Evolutionary conservation across 306 rosid genomes (phyloP).

Genomic region (Quercus bicolor): DNA sequence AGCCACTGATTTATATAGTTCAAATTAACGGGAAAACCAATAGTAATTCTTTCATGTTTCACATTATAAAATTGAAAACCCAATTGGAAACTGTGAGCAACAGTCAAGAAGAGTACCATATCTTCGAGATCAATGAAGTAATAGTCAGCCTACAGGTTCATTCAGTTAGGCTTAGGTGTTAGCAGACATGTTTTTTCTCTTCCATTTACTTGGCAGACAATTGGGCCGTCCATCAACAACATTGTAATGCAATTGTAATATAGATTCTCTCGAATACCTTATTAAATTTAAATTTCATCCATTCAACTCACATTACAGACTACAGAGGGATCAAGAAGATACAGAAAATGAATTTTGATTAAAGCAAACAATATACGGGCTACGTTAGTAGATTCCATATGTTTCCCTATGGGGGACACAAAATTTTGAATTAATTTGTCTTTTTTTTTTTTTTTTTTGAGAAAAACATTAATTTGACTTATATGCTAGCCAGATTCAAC

Average conservation of each 20-base stretch:
- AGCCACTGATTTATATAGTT: background rate
- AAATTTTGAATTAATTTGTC: background rate
- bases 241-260: background rate
- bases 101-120: background rate
- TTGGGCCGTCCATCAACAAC: background rate
- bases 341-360: background rate
- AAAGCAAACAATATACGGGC: background rate
- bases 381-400: background rate
- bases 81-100: background rate
- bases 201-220: background rate
- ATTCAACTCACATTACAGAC: too few species aligned
- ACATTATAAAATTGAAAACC: background rate
- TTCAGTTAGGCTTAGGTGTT: background rate
- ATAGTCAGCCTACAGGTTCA: too few species aligned
- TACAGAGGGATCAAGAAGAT: background rate
- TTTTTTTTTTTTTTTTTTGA: too few species aligned
- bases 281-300: too few species aligned
- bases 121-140: background rate
- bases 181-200: background rate
- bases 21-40: too few species aligned
- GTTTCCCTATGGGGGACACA: background rate
- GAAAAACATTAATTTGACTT: too few species aligned
- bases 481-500: background rate
- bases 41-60: background rate
- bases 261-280: too few species aligned